phyloP scores from a whole-genome alignment of 2,329 filamentous ascomycete species.

The Penicillium sp. region DNA sequence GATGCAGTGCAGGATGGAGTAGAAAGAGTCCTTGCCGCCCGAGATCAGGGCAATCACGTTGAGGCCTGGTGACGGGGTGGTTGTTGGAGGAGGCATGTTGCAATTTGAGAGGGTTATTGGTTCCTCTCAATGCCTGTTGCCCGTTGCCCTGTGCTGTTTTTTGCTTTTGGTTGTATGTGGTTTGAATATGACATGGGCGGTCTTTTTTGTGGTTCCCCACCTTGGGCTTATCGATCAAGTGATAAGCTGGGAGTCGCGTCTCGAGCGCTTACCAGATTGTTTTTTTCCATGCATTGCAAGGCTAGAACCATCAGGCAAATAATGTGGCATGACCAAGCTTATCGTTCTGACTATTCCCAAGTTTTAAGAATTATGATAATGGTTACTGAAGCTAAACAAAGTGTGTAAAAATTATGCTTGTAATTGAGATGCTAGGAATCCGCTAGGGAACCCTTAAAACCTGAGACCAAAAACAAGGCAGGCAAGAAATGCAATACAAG shows the following conservation, averaged over 20 bases:
- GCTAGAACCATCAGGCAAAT: neutral
- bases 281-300: neutral
- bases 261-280: neutral
- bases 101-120: neutral
- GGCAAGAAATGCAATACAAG: constrained; percentile 40
- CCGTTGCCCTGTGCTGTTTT: neutral
- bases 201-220: constrained; percentile 8
- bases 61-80: constrained; percentile 37
- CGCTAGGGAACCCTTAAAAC: constrained; percentile 25
- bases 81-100: constrained; percentile 35
- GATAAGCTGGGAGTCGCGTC: constrained; percentile 3
- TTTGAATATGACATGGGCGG: neutral
- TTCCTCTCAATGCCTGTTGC: neutral
- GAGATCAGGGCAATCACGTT: constrained; percentile 93
- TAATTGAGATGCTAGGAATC: constrained; percentile 32
- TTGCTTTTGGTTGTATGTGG: constrained; percentile 2
- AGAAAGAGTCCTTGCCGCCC: constrained; percentile 96
- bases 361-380: neutral
- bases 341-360: neutral
- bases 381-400: neutral
- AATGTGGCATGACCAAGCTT: neutral
- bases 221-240: constrained; percentile 6
- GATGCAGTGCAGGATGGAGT: constrained; percentile 87
- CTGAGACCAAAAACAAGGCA: constrained; percentile 36
- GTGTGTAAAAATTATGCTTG: constrained; percentile 21